phyloP scores from a whole-genome alignment of 75 land plant species.

The Isoetes taiwanensis region DNA sequence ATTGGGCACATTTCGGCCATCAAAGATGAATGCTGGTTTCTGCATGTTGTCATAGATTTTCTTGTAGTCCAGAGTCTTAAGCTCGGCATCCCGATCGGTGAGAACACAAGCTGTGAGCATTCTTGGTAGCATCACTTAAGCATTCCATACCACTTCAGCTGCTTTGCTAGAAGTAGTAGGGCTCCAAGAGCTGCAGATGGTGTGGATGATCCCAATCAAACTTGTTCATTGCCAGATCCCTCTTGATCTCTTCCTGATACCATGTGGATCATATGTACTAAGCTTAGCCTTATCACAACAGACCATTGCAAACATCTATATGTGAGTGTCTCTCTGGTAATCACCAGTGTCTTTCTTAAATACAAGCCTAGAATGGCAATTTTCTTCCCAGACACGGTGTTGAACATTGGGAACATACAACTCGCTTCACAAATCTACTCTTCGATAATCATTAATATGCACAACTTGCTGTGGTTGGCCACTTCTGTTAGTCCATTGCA shows the following conservation, averaged over 20 bases:
- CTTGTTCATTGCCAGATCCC: conserved; percentile 80
- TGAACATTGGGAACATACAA: conserved; percentile 80
- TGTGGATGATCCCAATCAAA: conserved; percentile 89
- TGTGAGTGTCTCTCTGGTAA: background rate
- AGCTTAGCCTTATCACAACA: conserved; percentile 66
- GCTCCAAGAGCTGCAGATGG: conserved; percentile 69
- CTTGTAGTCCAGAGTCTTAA: conserved; percentile 47
- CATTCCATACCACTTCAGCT: conserved; percentile 64
- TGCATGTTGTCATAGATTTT: conserved; percentile 57
- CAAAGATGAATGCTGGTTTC: conserved; percentile 72
- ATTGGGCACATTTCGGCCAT: conserved; percentile 48
- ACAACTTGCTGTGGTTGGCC: conserved; percentile 81
- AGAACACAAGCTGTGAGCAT: conserved; percentile 61
- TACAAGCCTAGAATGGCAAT: conserved; percentile 76
- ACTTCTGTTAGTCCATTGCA: conserved; percentile 80
- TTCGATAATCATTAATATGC: conserved; percentile 82
- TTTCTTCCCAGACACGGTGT: conserved; percentile 75
- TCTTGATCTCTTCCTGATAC: conserved; percentile 73
- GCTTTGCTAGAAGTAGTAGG: conserved; percentile 50
- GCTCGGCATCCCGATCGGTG: conserved; percentile 84
- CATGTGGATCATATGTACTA: conserved; percentile 87
- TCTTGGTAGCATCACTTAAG: conserved; percentile 72
- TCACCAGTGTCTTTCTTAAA: conserved; percentile 86
- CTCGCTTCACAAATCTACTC: conserved; percentile 67
- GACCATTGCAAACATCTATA: conserved; percentile 66